Evolutionary conservation across 1,284 basidiomycete species (phyloP).

Genomic region (Ustilago shanxiensis): DNA sequence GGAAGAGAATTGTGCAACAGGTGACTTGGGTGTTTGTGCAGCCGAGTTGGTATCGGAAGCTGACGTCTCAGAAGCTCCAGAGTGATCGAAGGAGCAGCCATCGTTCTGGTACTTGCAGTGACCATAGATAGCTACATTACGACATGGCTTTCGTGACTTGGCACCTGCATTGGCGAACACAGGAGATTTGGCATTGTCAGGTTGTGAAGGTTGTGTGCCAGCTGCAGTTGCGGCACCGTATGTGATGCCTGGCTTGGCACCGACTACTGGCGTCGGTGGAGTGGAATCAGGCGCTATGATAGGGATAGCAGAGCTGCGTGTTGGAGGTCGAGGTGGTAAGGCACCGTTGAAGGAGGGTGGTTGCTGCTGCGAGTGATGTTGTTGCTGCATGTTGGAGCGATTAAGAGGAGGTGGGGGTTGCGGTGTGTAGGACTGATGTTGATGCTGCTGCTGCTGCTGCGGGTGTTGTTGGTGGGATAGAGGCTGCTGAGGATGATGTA

Average conservation of each 20-base stretch:
- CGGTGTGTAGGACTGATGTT: constrained; percentile 8
- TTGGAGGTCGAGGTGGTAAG: constrained; percentile 28
- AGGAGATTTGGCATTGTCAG: constrained; percentile 40
- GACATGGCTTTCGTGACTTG: constrained; percentile 42
- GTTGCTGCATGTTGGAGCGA: constrained; percentile 35
- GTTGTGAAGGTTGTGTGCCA: constrained; percentile 8
- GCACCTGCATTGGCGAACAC: constrained; percentile 20
- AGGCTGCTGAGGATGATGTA: constrained; percentile 16
- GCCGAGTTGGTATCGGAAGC: background rate
- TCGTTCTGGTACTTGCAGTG: constrained; percentile 54
- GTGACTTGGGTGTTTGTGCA: constrained; percentile 23
- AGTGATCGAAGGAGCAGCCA: constrained; percentile 48
- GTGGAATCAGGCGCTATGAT: constrained; percentile 50
- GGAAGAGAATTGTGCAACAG: constrained; percentile 27
- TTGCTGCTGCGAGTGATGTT: constrained; percentile 33
- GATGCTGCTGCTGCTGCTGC: constrained; percentile 25
- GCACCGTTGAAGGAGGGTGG: constrained; percentile 40
- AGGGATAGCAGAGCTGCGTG: constrained; percentile 55
- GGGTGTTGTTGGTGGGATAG: constrained; percentile 25
- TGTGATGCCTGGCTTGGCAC: constrained; percentile 14
- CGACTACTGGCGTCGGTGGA: constrained; percentile 20
- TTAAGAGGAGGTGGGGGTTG: constrained; percentile 16
- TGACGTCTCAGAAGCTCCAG: constrained; percentile 10
- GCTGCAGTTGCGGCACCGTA: constrained; percentile 33
- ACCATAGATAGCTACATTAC: constrained; percentile 54